These are phyloP conservation scores for Lactarius hengduanensis DNA, from an alignment of 768 basidiomycete species.

Conservation along the genomic window DNA sequence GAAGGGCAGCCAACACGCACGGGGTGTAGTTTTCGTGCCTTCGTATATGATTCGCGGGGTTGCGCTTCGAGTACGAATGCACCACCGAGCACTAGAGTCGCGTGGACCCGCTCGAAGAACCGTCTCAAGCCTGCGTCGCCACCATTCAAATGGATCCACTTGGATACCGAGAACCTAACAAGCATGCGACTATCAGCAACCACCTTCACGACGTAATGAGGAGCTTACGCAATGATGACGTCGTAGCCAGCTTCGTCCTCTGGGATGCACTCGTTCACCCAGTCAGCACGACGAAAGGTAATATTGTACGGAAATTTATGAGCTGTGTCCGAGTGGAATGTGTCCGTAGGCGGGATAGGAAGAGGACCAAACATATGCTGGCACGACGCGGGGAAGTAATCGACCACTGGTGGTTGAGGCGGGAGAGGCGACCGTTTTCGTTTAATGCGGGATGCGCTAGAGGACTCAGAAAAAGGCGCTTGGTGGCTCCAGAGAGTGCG, in stretches of 20 bases:
- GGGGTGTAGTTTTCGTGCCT: no score
- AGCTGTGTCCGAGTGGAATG: conserved; percentile 29
- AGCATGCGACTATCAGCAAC: background rate
- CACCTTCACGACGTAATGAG: background rate
- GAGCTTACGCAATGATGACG: conserved; percentile 72
- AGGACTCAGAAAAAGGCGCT: conserved; percentile 36
- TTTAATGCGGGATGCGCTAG: conserved; percentile 16
- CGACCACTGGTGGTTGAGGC: conserved; percentile 22
- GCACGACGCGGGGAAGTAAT: conserved; percentile 77
- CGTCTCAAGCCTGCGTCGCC: conserved; percentile 68
- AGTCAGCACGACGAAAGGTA: conserved; percentile 68
- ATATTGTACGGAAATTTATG: conserved; percentile 75
- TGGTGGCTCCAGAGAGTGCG: conserved; percentile 72
- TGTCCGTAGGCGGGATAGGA: conserved; percentile 53
- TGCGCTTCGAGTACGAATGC: conserved; percentile 81
- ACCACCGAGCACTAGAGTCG: conserved; percentile 61
- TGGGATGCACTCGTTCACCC: conserved; percentile 41
- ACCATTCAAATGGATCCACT: conserved; percentile 88
- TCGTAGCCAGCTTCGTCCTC: conserved; percentile 51
- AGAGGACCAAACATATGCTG: conserved; percentile 74
- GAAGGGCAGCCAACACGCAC: no score
- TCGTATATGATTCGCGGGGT: conserved; percentile 31
- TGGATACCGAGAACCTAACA: conserved; percentile 76
- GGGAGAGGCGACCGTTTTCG: conserved; percentile 23
- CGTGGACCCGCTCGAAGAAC: conserved; percentile 66